Evolutionary conservation across 805 yeast species (phyloP), one percentile per base, ranked within the genome.

Genomic region (Candida suzukii): DNA sequence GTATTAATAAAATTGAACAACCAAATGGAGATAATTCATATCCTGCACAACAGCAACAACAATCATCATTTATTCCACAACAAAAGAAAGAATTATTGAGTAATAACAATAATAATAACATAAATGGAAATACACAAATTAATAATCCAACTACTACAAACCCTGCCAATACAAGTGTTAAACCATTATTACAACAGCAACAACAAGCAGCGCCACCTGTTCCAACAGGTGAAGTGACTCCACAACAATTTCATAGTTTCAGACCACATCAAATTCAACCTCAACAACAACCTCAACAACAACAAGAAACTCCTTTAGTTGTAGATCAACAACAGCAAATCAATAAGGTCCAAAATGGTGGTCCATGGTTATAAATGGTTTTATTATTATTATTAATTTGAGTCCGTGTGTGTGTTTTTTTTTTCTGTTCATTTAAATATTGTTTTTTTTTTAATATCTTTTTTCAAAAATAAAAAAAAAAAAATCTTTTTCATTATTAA

Each of bases 141-240:
- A 37, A 22, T 41, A 56, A 63, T 41, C 35, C 60, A 57, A 59
- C 60, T 54, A 41, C 38, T 34, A n/a, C 34, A 30, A 24, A 24
- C 10, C 7, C 7, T 24, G 20, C 19, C n/a, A n/a, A n/a, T 17
- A 10, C 11, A 17, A 44, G 43, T 36, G 37, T 27, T 47, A 42
- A 41, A 42, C 49, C 36, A 39, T 40, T 37, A 24, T 27, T 51
- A 30, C 40, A 35, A 38, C 58, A 41, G 43, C 56, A 43, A 37
- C 42, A 40, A 26, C 56, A 47, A 29, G 51, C 45, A 31, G 57
- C 41, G 32, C 56, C 50, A 37, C 64, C 58, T 35, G 58, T 54
- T 39, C 57, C 47, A 34, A 51, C 48, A 34, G 51, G 40, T 33
- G 27, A 35, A 20, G n/a, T n/a, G n/a, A n/a, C n/a, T n/a, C 46